phyloP scores from a whole-genome alignment of 306 rosid species.

The Sicyos edulis region DNA sequence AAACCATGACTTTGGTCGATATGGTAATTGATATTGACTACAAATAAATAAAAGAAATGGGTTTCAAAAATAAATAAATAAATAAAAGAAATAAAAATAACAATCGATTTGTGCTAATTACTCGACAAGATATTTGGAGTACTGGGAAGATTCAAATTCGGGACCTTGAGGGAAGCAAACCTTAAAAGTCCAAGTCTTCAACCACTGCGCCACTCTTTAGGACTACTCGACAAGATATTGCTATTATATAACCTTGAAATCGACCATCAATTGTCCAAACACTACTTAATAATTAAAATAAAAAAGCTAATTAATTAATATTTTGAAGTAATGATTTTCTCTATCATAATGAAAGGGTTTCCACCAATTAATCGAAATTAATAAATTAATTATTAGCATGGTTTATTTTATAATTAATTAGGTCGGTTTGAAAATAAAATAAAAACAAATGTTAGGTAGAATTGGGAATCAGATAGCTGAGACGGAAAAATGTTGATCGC shows the following conservation, averaged over 20 bases:
- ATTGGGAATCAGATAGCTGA: constrained; percentile 3
- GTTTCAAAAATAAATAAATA: too few species aligned
- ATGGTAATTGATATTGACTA: background rate
- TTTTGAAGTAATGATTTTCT: constrained; percentile 10
- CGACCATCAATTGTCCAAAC: background rate
- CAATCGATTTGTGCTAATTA: constrained; percentile 6
- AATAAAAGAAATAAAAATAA: too few species aligned
- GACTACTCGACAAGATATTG: background rate
- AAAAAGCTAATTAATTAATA: background rate
- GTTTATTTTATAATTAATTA: constrained; percentile 8
- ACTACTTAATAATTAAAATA: background rate
- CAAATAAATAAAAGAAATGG: background rate
- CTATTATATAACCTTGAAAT: constrained; percentile 13
- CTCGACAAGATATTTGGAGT: constrained; percentile 10
- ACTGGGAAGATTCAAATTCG: too few species aligned
- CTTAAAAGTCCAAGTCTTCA: too few species aligned
- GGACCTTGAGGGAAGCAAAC: too few species aligned
- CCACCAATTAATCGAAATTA: constrained; percentile 13
- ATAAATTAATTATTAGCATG: background rate
- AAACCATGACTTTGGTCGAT: background rate
- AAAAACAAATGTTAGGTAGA: constrained; percentile 18
- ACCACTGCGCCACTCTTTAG: too few species aligned
- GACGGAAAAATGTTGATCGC: constrained; percentile 3
- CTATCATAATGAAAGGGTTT: constrained; percentile 11
- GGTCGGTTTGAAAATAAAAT: constrained; percentile 18